A percentile compares a stretch with the other conserved stretches of the same genome.
These are phyloP conservation scores for Tylopilus orsonianus DNA, from an alignment of 1,284 basidiomycete genomes.

Conservation along the genomic window DNA sequence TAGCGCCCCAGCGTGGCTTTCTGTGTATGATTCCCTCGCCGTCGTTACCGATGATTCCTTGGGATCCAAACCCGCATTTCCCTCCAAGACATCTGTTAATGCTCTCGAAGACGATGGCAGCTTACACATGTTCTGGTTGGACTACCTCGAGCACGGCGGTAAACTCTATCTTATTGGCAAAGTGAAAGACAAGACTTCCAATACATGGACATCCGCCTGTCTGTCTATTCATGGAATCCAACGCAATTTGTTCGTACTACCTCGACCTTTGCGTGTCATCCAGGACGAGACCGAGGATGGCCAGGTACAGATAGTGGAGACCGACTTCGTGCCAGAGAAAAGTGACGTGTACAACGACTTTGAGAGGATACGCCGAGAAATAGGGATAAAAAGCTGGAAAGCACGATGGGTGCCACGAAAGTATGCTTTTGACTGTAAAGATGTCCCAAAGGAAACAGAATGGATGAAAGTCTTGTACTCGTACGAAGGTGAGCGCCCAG, in stretches of 20 bases:
- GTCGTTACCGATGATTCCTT: conserved; percentile 53
- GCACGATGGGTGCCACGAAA: conserved; percentile 86
- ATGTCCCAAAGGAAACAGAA: conserved; percentile 75
- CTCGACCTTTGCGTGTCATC: conserved; percentile 68
- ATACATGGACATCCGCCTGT: conserved; percentile 81
- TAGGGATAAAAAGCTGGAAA: conserved; percentile 77
- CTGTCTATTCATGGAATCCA: conserved; percentile 85
- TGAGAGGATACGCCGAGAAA: conserved; percentile 72
- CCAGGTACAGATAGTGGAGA: conserved; percentile 53
- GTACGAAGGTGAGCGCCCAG: conserved; percentile 62
- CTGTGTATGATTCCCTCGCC: conserved; percentile 69
- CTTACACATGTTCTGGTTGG: conserved; percentile 92
- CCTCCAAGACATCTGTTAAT: conserved; percentile 44
- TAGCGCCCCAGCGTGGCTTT: conserved; percentile 67
- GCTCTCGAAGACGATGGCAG: conserved; percentile 79
- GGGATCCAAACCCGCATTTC: conserved; percentile 50
- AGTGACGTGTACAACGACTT: conserved; percentile 86
- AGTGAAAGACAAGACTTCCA: conserved; percentile 72
- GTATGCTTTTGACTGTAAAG: conserved; percentile 90
- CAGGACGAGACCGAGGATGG: conserved; percentile 51
- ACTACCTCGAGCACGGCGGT: conserved; percentile 83
- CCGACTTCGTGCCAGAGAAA: conserved; percentile 69
- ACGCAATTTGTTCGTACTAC: conserved; percentile 93
- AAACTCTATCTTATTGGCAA: conserved; percentile 87
- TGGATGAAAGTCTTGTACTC: conserved; percentile 95